phyloP scores from a whole-genome alignment of 805 yeast genomes.

The Starmerella geochares region DNA sequence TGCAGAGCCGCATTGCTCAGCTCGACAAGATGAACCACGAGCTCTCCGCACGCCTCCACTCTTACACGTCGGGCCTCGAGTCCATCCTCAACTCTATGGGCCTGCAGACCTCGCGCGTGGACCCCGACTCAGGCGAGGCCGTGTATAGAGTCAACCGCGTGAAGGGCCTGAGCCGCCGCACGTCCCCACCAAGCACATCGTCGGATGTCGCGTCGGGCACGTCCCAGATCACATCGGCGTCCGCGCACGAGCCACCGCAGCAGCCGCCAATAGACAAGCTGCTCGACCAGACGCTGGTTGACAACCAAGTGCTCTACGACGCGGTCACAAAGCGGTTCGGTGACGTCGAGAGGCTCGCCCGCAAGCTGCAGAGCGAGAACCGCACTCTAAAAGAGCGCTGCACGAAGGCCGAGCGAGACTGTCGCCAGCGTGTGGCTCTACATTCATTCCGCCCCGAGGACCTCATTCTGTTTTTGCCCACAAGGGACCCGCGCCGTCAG shows the following conservation, averaged over 20 bases:
- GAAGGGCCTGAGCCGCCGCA: slow-evolving; percentile 32
- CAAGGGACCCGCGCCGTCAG: slow-evolving; percentile 40
- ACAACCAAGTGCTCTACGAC: slow-evolving; percentile 34
- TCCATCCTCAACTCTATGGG: slow-evolving; percentile 67
- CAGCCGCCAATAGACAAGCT: slow-evolving; percentile 28
- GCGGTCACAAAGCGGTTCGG: slow-evolving; percentile 63
- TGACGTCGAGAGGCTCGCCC: slow-evolving; percentile 84
- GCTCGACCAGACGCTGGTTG: slow-evolving; percentile 30
- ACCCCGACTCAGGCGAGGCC: slow-evolving; percentile 13
- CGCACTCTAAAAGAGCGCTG: slow-evolving; percentile 37
- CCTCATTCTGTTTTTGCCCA: slow-evolving; percentile 75
- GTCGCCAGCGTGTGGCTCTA: slow-evolving; percentile 51
- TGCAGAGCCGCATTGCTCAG: slow-evolving; percentile 11
- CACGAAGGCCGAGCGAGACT: slow-evolving; percentile 28
- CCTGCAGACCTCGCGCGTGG: slow-evolving; percentile 38
- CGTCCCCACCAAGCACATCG: background rate
- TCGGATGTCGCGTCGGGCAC: slow-evolving; percentile 2
- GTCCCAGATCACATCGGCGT: background rate
- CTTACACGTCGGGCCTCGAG: slow-evolving; percentile 35
- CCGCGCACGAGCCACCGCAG: slow-evolving; percentile 23
- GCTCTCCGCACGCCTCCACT: slow-evolving; percentile 7
- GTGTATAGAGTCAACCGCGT: slow-evolving; percentile 46
- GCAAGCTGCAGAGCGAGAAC: slow-evolving; percentile 68
- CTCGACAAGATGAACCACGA: slow-evolving; percentile 15
- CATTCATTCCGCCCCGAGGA: slow-evolving; percentile 62